Evolutionary conservation across 2,329 filamentous ascomycete species (phyloP).

Genomic region (Aspergillus ustus): DNA sequence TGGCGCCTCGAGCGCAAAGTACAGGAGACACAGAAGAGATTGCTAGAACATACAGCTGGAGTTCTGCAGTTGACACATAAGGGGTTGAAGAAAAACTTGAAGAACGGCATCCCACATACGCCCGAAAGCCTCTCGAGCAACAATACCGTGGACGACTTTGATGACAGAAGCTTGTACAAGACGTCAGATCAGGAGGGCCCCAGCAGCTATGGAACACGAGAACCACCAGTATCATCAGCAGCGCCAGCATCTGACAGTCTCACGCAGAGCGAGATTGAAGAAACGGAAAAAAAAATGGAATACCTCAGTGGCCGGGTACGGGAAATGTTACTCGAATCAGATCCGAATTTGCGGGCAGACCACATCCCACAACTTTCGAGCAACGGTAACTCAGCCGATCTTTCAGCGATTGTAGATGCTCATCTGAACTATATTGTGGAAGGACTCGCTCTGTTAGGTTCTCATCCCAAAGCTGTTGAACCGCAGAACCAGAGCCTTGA

Average conservation of each 20-base stretch:
- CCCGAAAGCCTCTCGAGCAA: slow-evolving; percentile 75
- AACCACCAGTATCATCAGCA: not conserved
- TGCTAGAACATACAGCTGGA: slow-evolving; percentile 89
- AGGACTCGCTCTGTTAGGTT: slow-evolving; percentile 64
- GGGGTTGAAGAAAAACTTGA: slow-evolving; percentile 64
- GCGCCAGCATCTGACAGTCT: slow-evolving; percentile 15
- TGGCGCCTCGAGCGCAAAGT: slow-evolving; percentile 77
- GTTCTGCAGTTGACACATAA: slow-evolving; percentile 90
- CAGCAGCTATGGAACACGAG: slow-evolving; percentile 32
- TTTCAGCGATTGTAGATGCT: slow-evolving; percentile 46
- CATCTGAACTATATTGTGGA: slow-evolving; percentile 75
- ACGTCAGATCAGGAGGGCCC: slow-evolving; percentile 67
- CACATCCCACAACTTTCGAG: slow-evolving; percentile 40
- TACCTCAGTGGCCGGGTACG: slow-evolving; percentile 69
- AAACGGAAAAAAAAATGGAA: slow-evolving; percentile 69
- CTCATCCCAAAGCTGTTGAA: slow-evolving; percentile 44
- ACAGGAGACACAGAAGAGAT: slow-evolving; percentile 72
- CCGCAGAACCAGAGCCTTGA: slow-evolving; percentile 20
- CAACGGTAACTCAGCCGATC: slow-evolving; percentile 32
- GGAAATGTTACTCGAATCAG: slow-evolving; percentile 63
- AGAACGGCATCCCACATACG: slow-evolving; percentile 66
- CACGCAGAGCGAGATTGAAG: slow-evolving; percentile 57
- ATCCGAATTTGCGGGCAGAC: slow-evolving; percentile 41
- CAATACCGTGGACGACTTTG: slow-evolving; percentile 67
- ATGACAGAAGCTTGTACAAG: slow-evolving; percentile 75